Base-by-base conservation (phyloP, 2,329 filamentous ascomycete genomes). In the Alternaria sp. region DNA sequence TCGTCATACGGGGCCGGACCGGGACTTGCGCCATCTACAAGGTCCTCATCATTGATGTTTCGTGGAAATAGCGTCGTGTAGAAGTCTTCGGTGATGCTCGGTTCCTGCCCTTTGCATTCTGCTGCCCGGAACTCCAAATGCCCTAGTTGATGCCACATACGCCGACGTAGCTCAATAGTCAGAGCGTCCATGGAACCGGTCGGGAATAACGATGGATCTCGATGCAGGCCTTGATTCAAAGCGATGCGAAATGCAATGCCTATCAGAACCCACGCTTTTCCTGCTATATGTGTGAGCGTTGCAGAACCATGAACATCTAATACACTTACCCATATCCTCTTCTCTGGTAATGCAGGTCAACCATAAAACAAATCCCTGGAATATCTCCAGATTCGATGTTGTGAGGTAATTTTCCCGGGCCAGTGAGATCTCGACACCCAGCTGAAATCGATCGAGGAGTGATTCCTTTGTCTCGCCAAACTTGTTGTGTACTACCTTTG, bases 51-150 rank as follows among this genome's bases (percentile, higher is more conserved):
- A n/a, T 78, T 75, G 7, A 81, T 72, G 55, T 81, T 81, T 7
- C 77, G 71, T 12, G 79, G 79, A 8, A 79, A 58, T 10, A 79
- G 47, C 5, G 79, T 79, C 11, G 79, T 81, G 55, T 79, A 81
- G 49, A 78, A 76, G 23, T 80, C 78, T 37, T 79, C 78, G 8
- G 71, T 71, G 28, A 81, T 72, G 47, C 72, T 75, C 8, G 78
- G 78, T 49, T 81, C 79, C 59, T 80, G 78, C 2, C 79, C 79
- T 64, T 79, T 80, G 43, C 76, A 79, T 55, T 81, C 79, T 6
- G 78, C 77, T 11, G 79, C 76, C 45, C 78, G 74, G 54, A 76
- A 79, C 43, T 81, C 79, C 9, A 81, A 67, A 55, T 80, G 75
- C 37, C 77, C 78, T 33, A 81, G 63, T 50, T 80, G 78, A 69